phyloP scores from a whole-genome alignment of 306 rosid species.

The Canavalia gladiata region DNA sequence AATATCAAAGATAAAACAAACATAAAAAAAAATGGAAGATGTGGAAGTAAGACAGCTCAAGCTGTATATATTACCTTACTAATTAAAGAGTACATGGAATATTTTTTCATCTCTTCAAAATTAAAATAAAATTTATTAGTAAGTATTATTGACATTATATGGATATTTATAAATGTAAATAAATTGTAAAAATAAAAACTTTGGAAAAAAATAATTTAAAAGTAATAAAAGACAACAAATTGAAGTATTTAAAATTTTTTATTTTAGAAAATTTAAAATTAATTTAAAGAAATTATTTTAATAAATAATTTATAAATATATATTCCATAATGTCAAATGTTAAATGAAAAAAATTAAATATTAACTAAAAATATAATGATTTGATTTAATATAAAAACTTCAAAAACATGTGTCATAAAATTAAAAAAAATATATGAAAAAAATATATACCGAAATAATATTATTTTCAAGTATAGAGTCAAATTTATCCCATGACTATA shows the following conservation, averaged over 20 bases:
- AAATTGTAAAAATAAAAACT: background rate
- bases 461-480: too few species aligned
- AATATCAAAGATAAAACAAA: background rate
- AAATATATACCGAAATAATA: background rate
- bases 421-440: background rate
- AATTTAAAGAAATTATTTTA: background rate
- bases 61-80: background rate
- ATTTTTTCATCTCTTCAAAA: background rate
- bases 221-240: background rate
- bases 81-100: background rate
- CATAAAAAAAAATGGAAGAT: background rate
- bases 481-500: background rate
- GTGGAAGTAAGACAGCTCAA: constrained; percentile 1
- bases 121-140: background rate
- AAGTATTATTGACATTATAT: background rate
- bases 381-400: background rate
- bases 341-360: background rate
- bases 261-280: background rate
- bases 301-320: background rate
- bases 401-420: background rate
- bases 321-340: too few species aligned
- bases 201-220: background rate
- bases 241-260: background rate
- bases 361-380: background rate
- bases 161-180: background rate